Percentiles rank a stretch among this genome's conserved stretches.
Conservation (phyloP, 2,329 filamentous ascomycete species). For the Cladosporium austrohemisphaericum region DNA sequence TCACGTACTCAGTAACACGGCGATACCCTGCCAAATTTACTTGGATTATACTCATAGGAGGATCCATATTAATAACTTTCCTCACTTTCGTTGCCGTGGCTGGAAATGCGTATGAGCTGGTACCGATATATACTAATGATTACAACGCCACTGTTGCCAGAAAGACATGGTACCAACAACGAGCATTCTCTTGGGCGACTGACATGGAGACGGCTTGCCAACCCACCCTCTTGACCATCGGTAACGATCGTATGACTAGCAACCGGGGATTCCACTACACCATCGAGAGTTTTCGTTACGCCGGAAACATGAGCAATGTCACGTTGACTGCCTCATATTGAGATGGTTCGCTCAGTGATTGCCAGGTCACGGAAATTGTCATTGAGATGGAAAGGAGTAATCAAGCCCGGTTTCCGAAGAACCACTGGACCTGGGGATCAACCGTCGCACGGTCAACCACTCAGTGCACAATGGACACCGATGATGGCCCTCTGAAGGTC, state of each 20-base stretch:
- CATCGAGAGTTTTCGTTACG: neutral
- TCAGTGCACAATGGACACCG: neutral
- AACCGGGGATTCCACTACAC: conserved; percentile 5
- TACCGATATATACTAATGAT: conserved; percentile 1
- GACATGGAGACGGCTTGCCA: conserved; percentile 5
- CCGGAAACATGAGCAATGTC: neutral
- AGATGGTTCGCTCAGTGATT: neutral
- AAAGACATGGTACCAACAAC: neutral
- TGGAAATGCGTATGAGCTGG: conserved; percentile 2
- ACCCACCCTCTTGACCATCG: neutral
- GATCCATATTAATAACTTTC: neutral
- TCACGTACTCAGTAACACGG: conserved; percentile 1
- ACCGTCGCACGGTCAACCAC: neutral
- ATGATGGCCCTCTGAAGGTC: neutral
- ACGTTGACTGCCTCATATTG: neutral
- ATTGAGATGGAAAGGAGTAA: neutral
- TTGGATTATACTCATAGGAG: neutral
- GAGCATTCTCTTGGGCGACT: conserved; percentile 1
- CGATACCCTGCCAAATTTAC: neutral
- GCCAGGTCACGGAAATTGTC: neutral
- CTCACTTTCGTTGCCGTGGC: conserved; percentile 5
- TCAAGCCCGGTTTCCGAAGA: neutral
- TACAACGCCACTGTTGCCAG: neutral
- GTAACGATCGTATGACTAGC: neutral
- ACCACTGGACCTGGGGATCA: conserved; percentile 2